Evolutionary conservation across 2,329 filamentous ascomycete genomes (phyloP), one percentile per base, ranked within the genome.

Genomic region (Xylaria sp.): DNA sequence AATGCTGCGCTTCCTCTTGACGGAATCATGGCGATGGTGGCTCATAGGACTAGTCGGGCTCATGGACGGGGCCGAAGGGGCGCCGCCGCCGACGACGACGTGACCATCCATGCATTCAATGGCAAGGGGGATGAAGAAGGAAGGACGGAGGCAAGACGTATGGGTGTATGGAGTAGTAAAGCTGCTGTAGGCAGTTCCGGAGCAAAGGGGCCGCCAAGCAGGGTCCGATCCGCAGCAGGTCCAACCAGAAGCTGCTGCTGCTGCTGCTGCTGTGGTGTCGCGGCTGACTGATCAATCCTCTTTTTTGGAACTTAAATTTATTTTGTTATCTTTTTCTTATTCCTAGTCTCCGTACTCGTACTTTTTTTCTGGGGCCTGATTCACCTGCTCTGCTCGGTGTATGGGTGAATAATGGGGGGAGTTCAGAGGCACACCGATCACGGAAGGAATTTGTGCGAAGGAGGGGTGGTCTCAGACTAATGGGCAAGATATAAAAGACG

Each of bases 1-100:
- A 59, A 71, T 79, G 67, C 79, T 85, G 66, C 82, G 79, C 79
- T 88, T 88, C 70, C 85, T 78, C 77, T 87, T 87, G 63, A 76
- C 79, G 53, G 73, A 70, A 64, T 75, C 79, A 67, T 79, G 78
- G 65, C 80, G 79, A 65, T 78, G 68, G 39, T 70, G 75, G 71
- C 79, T 82, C 68, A 80, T 73, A 61, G 81, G 81, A 71, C 80
- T 83, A 65, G 80, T 83, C 70, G 81, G 81, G 70, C 80, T 83
- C 70, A 78, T 76, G 57, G 79, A 79, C 66, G 76, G 74, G 64
- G 76, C 77, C 72, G 76, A 78, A 72, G 75, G 74, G 68, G 74
- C 75, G 69, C 75, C 74, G 71, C 59, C 61, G 72, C 63, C 63
- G 71, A 76, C 72, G 63, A 74, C 67, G 66, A 75, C 74, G 68